These are phyloP conservation scores for Mycena vitilis DNA, from an alignment of 768 basidiomycete genomes.

Conservation along the genomic window DNA sequence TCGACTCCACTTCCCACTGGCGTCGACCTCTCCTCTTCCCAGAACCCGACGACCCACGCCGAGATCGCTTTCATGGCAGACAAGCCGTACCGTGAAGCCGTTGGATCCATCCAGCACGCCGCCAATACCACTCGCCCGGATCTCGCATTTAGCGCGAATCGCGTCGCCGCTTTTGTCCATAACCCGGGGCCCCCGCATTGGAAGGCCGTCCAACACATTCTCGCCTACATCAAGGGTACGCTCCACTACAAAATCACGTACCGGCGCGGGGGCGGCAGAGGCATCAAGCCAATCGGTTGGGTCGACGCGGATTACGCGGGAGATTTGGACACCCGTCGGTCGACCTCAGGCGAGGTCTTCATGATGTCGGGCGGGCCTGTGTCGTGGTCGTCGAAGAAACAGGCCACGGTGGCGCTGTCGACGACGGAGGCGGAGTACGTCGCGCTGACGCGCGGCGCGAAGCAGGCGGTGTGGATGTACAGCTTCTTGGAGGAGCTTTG, in stretches of 20 bases:
- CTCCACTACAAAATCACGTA: neutral
- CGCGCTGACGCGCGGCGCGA: neutral
- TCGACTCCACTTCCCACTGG: constrained; percentile 41
- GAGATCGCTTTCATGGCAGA: constrained; percentile 39
- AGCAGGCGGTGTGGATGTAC: constrained; percentile 1
- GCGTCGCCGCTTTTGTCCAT: neutral
- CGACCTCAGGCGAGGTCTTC: constrained; percentile 37
- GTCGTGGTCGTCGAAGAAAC: too few relatives aligned
- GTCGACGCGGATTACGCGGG: constrained; percentile 1
- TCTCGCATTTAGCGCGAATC: too few relatives aligned
- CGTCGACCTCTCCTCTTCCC: constrained; percentile 24
- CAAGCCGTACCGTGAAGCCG: constrained; percentile 40
- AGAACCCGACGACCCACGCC: constrained; percentile 16
- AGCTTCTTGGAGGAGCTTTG: constrained; percentile 36
- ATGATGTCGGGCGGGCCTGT: too few relatives aligned
- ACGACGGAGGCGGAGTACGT: constrained; percentile 32
- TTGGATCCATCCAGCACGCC: constrained; percentile 40
- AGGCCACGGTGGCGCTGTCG: too few relatives aligned
- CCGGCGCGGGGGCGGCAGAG: neutral
- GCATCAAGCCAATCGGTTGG: neutral
- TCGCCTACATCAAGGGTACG: neutral
- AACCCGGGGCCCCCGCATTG: neutral
- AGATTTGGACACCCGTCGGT: constrained; percentile 32
- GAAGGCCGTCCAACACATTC: neutral
- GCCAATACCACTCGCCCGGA: constrained; percentile 35